Evolutionary conservation across 1,139 yeast species (phyloP), one percentile per base, ranked within the genome.

Genomic region (Kurtzmaniella quercitrusa): DNA sequence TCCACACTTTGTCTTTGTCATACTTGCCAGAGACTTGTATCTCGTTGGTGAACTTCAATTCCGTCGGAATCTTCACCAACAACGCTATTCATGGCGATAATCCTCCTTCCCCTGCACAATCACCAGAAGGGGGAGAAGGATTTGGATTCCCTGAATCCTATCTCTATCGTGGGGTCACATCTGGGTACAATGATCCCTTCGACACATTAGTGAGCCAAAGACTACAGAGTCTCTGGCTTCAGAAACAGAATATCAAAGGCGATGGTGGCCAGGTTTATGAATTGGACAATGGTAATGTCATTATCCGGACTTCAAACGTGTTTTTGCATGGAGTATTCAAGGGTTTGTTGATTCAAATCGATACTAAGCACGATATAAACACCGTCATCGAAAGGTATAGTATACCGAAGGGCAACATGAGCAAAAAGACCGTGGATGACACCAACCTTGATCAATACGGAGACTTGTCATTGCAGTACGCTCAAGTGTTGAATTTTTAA

Each of bases 311-410:
- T 0, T 82, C 86, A 25, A 88, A 87, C 54, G 79, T 86, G 42
- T 80, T 82, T 45, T 66, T 86, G 14, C 93, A 85, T 58, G 95
- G 95, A 1, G 74, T 71, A 25, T 86, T 85, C 63, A 78, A 84
- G 48, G 91, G 91, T 0, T 70, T 87, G 37, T 57, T 87, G 41
- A 73, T 86, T 27, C 85, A 84, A 48, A 68, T 85, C 3, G 80
- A 75, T 42, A 43, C 60, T 34, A 53, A 50, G 41, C 43, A 50
- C n/a, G 51, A 48, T 10, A 50, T 75, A 41, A 57, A 56, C 5
- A 55, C 53, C 11, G 57, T 74, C n/a, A 54, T 65, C 3, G 45
- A 50, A 3, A 68, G 66, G 47, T 73, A 73, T 50, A 63, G 64
- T 16, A 68, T 73, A 15, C 77, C 78, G 1, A 50, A 48, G 17